Percentiles rank a stretch among this genome's conserved stretches.
These are phyloP conservation scores for Pyrenophora tritici-repentis DNA, from an alignment of 2,329 filamentous ascomycete genomes.

Conservation along the genomic window DNA sequence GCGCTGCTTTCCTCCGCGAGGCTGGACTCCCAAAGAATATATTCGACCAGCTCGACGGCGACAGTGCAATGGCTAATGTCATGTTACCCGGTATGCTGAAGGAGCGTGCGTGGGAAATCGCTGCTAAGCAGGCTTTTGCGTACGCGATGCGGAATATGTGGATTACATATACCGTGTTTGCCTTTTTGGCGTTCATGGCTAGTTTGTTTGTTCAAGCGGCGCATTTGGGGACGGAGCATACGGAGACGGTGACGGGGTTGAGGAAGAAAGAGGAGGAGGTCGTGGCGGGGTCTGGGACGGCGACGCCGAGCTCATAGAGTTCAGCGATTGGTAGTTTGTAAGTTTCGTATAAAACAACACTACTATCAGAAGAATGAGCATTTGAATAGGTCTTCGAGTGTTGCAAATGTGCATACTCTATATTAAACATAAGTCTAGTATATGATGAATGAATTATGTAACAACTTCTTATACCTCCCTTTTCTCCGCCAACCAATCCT, in stretches of 20 bases:
- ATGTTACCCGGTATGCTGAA: slow-evolving; percentile 58
- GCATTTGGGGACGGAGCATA: slow-evolving; percentile 50
- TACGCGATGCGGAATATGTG: slow-evolving; percentile 54
- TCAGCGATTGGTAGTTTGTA: too few species aligned
- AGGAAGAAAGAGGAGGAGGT: slow-evolving; percentile 31
- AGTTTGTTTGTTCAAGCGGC: slow-evolving; percentile 48
- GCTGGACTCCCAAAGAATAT: slow-evolving; percentile 57
- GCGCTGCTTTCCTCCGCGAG: slow-evolving; percentile 52
- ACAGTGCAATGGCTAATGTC: slow-evolving; percentile 65
- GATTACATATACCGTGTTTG: slow-evolving; percentile 53
- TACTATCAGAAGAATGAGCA: too few species aligned
- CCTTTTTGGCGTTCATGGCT: slow-evolving; percentile 44
- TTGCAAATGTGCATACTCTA: too few species aligned
- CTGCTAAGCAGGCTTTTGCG: slow-evolving; percentile 52
- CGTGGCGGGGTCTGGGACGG: neutral
- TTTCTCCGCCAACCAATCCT: neutral
- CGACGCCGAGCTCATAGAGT: neutral
- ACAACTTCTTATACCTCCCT: too few species aligned
- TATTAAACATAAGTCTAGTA: too few species aligned
- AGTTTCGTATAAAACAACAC: too few species aligned
- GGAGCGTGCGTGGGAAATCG: slow-evolving; percentile 49
- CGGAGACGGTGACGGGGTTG: slow-evolving; percentile 55
- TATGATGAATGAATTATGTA: too few species aligned
- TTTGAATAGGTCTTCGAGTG: too few species aligned
- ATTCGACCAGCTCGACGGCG: slow-evolving; percentile 59